Evolutionary conservation across 2,329 filamentous ascomycete species (phyloP).

Genomic region (Monilinia vaccinii-corymbosi): DNA sequence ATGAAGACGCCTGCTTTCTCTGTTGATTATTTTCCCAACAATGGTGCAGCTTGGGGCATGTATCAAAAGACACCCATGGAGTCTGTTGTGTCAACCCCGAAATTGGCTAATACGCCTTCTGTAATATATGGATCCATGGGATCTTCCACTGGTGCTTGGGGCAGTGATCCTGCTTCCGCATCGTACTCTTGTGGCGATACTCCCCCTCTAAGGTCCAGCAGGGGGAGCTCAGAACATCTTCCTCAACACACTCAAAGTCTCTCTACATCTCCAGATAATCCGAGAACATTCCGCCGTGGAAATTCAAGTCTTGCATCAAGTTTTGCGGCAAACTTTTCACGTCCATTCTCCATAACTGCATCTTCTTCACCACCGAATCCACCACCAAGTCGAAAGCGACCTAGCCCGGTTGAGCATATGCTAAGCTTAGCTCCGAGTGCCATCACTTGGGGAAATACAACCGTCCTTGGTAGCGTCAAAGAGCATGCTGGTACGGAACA

Average conservation of each 20-base stretch:
- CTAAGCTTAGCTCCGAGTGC: slow-evolving; percentile 40
- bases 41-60: slow-evolving; percentile 44
- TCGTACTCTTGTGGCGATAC: slow-evolving; percentile 56
- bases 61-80: slow-evolving; percentile 44
- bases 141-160: slow-evolving; percentile 47
- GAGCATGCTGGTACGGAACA: slow-evolving; percentile 23
- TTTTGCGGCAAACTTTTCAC: slow-evolving; percentile 46
- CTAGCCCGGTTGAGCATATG: slow-evolving; percentile 53
- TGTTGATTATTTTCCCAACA: slow-evolving; percentile 55
- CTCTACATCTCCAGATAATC: slow-evolving; percentile 50
- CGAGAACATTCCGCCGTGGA: slow-evolving; percentile 40
- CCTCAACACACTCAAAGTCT: slow-evolving; percentile 42
- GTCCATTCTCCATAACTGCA: slow-evolving; percentile 25
- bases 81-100: slow-evolving; percentile 48
- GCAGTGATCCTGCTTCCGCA: slow-evolving; percentile 44
- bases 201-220: slow-evolving; percentile 41
- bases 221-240: slow-evolving; percentile 38
- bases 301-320: slow-evolving; percentile 48
- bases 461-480: slow-evolving; percentile 31
- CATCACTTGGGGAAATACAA: slow-evolving; percentile 33
- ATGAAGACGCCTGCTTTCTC: slow-evolving; percentile 60
- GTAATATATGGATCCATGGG: slow-evolving; percentile 46
- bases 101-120: slow-evolving; percentile 46
- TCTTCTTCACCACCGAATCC: slow-evolving; percentile 39
- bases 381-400: slow-evolving; percentile 40